Evolutionary conservation across 2,329 filamentous ascomycete genomes (phyloP).

Genomic region (Malbranchea zuffiana): DNA sequence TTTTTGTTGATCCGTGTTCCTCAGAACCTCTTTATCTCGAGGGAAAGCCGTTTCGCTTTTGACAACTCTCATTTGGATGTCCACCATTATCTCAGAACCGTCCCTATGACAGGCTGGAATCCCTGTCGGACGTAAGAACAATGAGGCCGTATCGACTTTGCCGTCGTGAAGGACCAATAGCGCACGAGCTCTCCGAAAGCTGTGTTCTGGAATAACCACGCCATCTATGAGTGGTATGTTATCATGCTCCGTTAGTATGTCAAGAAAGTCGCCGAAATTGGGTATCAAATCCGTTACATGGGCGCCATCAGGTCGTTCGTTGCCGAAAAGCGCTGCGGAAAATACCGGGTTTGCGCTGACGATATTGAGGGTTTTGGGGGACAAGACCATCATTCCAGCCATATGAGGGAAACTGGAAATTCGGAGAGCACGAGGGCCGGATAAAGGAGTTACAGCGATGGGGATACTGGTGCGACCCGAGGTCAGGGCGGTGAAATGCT

Average conservation of each 20-base stretch:
- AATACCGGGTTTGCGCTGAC: slow-evolving; percentile 94
- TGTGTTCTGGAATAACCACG: slow-evolving; percentile 94
- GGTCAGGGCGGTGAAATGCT: slow-evolving; percentile 77
- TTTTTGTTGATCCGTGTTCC: slow-evolving; percentile 49
- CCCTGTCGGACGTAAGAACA: slow-evolving; percentile 75
- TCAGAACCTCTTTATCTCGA: slow-evolving; percentile 32
- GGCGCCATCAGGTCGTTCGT: slow-evolving; percentile 70
- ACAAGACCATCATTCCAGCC: slow-evolving; percentile 87
- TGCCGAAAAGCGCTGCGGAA: slow-evolving; percentile 81
- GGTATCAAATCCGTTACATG: slow-evolving; percentile 72
- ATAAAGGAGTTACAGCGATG: slow-evolving; percentile 64
- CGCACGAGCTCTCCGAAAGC: slow-evolving; percentile 79
- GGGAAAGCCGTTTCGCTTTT: slow-evolving; percentile 65
- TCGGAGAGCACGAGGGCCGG: slow-evolving; percentile 59
- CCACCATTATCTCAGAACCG: slow-evolving; percentile 82
- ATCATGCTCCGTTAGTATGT: slow-evolving; percentile 76
- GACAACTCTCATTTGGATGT: slow-evolving; percentile 92
- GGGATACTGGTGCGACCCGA: slow-evolving; percentile 65
- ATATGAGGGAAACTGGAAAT: slow-evolving; percentile 95
- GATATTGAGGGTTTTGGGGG: slow-evolving; percentile 65
- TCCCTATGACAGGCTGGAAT: slow-evolving; percentile 79
- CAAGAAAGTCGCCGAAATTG: slow-evolving; percentile 72
- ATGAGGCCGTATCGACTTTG: slow-evolving; percentile 62
- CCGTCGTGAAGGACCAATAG: slow-evolving; percentile 75
- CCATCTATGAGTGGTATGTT: slow-evolving; percentile 74